A percentile compares a stretch with the other conserved stretches of the same genome.
These are phyloP conservation scores for Alternaria sp. DNA, from an alignment of 2,329 filamentous ascomycete genomes.

Conservation along the genomic window DNA sequence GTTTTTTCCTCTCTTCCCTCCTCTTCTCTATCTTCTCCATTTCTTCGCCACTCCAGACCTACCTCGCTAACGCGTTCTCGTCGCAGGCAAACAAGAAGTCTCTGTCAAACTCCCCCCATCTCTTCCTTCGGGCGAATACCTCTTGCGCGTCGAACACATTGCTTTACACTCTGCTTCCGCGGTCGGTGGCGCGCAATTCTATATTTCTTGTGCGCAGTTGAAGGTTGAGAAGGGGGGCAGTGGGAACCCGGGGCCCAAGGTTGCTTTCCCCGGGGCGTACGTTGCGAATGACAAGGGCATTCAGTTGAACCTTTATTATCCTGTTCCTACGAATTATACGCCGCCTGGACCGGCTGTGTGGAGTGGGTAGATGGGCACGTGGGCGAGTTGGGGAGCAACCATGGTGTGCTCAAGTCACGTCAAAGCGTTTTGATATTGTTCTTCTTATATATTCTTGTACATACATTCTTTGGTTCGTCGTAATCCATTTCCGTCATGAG, in stretches of 20 bases:
- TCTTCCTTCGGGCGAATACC: slow-evolving; percentile 56
- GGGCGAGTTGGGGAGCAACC: neutral
- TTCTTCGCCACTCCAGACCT: neutral
- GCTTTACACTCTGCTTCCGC: slow-evolving; percentile 53
- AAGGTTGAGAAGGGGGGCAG: slow-evolving; percentile 52
- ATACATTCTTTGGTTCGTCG: slow-evolving; percentile 11
- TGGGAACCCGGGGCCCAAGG: slow-evolving; percentile 48
- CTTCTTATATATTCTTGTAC: slow-evolving; percentile 9
- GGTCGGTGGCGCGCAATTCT: slow-evolving; percentile 52
- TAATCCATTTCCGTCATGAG: neutral
- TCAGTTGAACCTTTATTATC: slow-evolving; percentile 41
- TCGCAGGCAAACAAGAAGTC: slow-evolving; percentile 26
- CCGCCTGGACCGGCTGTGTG: slow-evolving; percentile 33
- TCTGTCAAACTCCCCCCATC: slow-evolving; percentile 53
- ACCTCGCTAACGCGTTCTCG: neutral
- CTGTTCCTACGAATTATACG: slow-evolving; percentile 31
- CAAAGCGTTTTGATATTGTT: slow-evolving; percentile 1
- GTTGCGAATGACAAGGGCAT: slow-evolving; percentile 38
- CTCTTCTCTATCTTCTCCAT: neutral
- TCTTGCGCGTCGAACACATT: slow-evolving; percentile 59
- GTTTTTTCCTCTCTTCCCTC: neutral
- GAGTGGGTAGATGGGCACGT: slow-evolving; percentile 23
- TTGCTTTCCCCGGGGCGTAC: slow-evolving; percentile 54
- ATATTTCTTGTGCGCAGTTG: slow-evolving; percentile 58
- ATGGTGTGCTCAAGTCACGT: neutral